Percentiles rank a stretch among this genome's conserved stretches.
These are phyloP conservation scores for Epichloe hybrida DNA, from an alignment of 2,329 filamentous ascomycete species.

Conservation along the genomic window DNA sequence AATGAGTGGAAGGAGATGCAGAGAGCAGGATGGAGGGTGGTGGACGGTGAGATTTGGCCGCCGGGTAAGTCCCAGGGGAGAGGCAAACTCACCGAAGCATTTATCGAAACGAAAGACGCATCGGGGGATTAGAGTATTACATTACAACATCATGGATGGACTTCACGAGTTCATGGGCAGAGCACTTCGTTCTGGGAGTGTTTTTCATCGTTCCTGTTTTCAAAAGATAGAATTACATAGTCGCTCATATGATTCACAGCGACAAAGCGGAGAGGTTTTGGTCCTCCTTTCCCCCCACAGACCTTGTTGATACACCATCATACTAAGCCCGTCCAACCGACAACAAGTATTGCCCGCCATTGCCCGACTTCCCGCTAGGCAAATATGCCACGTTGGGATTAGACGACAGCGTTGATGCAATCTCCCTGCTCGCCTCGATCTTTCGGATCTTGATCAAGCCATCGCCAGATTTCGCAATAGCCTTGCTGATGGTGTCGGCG, in stretches of 20 bases:
- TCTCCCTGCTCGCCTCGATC: constrained; percentile 94
- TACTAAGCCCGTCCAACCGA: constrained; percentile 32
- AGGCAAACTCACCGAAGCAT: constrained; percentile 22
- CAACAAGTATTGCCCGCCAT: constrained; percentile 38
- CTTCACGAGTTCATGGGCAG: not conserved
- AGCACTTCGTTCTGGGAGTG: not conserved
- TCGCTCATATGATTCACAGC: constrained; percentile 14
- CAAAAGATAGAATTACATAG: constrained; percentile 23
- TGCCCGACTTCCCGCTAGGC: constrained; percentile 58
- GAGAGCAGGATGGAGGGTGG: constrained; percentile 51
- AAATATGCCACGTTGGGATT: constrained; percentile 97
- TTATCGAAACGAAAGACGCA: constrained; percentile 18
- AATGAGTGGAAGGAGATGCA: constrained; percentile 58
- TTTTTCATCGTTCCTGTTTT: not conserved
- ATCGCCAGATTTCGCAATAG: constrained; percentile 84
- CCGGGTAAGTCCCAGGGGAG: constrained; percentile 17
- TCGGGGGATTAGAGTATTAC: not conserved
- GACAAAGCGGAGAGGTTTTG: constrained; percentile 4
- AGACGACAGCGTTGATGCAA: constrained; percentile 72
- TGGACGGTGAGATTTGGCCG: constrained; percentile 32
- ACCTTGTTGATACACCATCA: constrained; percentile 7
- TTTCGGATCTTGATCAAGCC: constrained; percentile 90
- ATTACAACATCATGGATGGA: not conserved
- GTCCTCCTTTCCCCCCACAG: not conserved
- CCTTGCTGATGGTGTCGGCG: constrained; percentile 88